Percentiles rank a stretch among this genome's conserved stretches.
Evolutionary conservation across 2,329 filamentous ascomycete genomes (phyloP).

Genomic region (Epichloe elymi): DNA sequence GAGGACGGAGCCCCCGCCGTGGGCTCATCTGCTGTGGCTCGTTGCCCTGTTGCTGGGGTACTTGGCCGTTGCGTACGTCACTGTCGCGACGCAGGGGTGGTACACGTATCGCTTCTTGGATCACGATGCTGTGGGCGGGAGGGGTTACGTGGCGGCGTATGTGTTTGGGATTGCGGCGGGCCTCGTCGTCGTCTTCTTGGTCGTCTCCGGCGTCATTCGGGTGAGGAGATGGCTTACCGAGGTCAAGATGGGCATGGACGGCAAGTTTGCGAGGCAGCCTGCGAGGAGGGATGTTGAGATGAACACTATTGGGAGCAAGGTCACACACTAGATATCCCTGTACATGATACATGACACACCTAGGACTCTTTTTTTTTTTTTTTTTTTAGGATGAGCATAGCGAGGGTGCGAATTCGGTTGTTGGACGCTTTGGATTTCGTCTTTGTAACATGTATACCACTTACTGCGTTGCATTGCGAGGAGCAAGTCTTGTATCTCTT

Average conservation of each 20-base stretch:
- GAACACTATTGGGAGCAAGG: conserved; percentile 3
- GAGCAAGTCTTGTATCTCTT: no score
- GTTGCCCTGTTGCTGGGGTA: conserved; percentile 61
- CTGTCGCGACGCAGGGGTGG: conserved; percentile 51
- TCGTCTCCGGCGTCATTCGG: conserved; percentile 38
- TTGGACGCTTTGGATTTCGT: no score
- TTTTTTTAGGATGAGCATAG: no score
- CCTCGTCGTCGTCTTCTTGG: conserved; percentile 37
- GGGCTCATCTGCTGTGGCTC: conserved; percentile 53
- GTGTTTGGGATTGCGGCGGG: conserved; percentile 44
- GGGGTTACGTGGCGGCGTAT: conserved; percentile 46
- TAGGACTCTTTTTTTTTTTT: no score
- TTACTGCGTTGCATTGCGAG: no score
- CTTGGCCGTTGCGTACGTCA: conserved; percentile 61
- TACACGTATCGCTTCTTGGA: conserved; percentile 76
- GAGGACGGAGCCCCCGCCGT: conserved; percentile 45
- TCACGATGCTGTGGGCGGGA: conserved; percentile 34
- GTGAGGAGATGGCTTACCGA: conserved; percentile 36
- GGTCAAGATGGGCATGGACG: conserved; percentile 28
- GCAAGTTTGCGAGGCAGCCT: conserved; percentile 24
- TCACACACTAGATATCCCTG: no score
- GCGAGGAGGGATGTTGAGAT: conserved; percentile 15
- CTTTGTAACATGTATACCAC: no score
- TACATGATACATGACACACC: no score
- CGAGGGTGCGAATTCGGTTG: no score